Base-by-base conservation (phyloP, 2,329 filamentous ascomycete species). In the Annulohypoxylon truncatum region DNA sequence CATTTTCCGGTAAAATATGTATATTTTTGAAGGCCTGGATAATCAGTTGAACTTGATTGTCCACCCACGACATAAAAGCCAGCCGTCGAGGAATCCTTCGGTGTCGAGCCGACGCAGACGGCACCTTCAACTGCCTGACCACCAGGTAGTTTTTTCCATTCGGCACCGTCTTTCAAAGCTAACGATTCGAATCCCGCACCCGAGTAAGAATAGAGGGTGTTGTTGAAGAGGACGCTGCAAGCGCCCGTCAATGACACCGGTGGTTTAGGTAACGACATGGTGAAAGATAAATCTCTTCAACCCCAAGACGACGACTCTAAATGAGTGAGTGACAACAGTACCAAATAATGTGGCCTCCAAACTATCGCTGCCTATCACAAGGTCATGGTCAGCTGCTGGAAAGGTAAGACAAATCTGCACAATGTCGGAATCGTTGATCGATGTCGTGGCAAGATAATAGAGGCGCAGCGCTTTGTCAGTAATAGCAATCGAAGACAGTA, bases 31-130 rank as follows among this genome's bases (percentile, higher is more conserved):
- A 98, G 78, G 9, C 95, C 95, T 8, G 87, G 81, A 75, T 96
- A 96, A 51, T 82, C 80, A 0, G 80, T 76, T 13, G 83, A 80
- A 62, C 76, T 77, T 24, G 84, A 82, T 42, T 83, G 86, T 51
- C 95, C 95, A 72, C 95, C 95, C 35, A 98, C 88, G 48, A 97
- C 85, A 76, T 91, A 97, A 28, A 97, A 84, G 24, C 86, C 91
- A 3, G 90, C 84, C 54, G 86, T 80, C 40, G 83, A 81, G 15
- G 84, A 76, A 68, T 91, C 84, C 18, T 84, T 84, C 20, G 90
- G 84, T 22, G 84, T 86, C 35, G 89, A 89, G 59, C 89, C 89
- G 20, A 97, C 91, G 79, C 95, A 98, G 5, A 88, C 88, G 40
- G 87, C 92, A 47, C 92, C 92, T 1, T 87, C 89, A 20, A 97